Conservation (phyloP, 2,329 filamentous ascomycete genomes). For the Pezicula carpinea region DNA sequence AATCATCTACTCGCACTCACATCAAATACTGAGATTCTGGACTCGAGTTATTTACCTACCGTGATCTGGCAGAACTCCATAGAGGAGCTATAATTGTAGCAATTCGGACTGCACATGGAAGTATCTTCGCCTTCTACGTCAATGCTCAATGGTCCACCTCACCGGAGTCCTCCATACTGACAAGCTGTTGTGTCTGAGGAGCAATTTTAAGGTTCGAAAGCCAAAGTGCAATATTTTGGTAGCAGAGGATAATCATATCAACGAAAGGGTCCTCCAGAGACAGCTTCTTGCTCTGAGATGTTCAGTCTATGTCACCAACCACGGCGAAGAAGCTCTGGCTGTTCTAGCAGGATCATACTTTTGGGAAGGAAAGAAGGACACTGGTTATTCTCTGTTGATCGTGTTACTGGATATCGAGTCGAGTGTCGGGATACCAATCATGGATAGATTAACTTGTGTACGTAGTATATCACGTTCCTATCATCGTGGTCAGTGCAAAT, state of each 20-base stretch:
- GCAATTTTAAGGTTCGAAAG: too few relatives aligned
- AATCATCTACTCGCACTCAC: neutral
- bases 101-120: constrained; percentile 52
- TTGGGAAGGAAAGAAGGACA: constrained; percentile 37
- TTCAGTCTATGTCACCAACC: constrained; percentile 57
- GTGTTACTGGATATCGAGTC: constrained; percentile 44
- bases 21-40: constrained; percentile 60
- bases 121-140: constrained; percentile 60
- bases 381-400: constrained; percentile 49
- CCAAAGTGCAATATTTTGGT: constrained; percentile 42
- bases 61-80: constrained; percentile 59
- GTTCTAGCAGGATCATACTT: constrained; percentile 50
- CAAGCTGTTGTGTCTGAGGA: too few relatives aligned
- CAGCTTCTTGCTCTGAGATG: constrained; percentile 55
- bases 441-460: constrained; percentile 41
- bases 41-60: constrained; percentile 59
- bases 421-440: constrained; percentile 46
- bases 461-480: constrained; percentile 44
- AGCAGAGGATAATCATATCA: constrained; percentile 63
- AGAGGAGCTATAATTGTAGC: constrained; percentile 61
- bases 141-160: constrained; percentile 33
- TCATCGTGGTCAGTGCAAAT: constrained; percentile 44
- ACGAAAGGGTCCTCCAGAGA: constrained; percentile 59
- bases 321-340: constrained; percentile 56
- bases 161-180: neutral